Percentiles rank a stretch among this genome's conserved stretches.
phyloP scores from a whole-genome alignment of 148 eudicot species.

The Amaranthus cruentus region DNA sequence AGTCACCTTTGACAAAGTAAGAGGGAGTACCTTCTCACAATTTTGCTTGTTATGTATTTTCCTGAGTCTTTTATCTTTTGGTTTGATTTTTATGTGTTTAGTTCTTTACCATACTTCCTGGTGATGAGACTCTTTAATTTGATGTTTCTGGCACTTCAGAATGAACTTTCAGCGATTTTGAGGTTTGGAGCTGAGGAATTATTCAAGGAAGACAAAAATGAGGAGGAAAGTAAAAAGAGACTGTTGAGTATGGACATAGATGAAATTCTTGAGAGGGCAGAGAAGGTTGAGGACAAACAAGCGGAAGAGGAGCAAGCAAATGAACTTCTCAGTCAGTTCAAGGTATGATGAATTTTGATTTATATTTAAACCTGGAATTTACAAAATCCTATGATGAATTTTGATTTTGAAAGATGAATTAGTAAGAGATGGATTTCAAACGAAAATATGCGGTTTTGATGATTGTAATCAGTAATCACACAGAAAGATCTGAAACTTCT shows the following conservation, averaged over 20 bases:
- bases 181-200: constrained; percentile 98
- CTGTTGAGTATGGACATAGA: constrained; percentile 91
- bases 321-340: constrained; percentile 90
- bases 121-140: constrained; percentile 2
- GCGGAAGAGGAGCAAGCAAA: constrained; percentile 59
- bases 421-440: too few relatives aligned
- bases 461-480: too few relatives aligned
- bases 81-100: constrained; percentile 1
- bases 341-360: constrained; percentile 34
- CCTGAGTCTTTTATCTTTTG: neutral
- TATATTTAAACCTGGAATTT: too few relatives aligned
- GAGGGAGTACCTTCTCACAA: constrained; percentile 14
- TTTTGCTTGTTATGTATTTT: neutral
- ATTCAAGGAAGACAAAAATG: constrained; percentile 91
- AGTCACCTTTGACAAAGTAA: constrained; percentile 79
- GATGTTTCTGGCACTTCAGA: constrained; percentile 40
- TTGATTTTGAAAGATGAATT: too few relatives aligned
- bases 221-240: constrained; percentile 95
- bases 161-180: constrained; percentile 98
- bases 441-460: too few relatives aligned
- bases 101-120: neutral
- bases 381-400: too few relatives aligned
- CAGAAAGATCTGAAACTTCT: too few relatives aligned
- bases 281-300: constrained; percentile 87
- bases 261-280: constrained; percentile 99